phyloP scores from a whole-genome alignment of 805 yeast species.

The Zygotorulaspora danielsina region DNA sequence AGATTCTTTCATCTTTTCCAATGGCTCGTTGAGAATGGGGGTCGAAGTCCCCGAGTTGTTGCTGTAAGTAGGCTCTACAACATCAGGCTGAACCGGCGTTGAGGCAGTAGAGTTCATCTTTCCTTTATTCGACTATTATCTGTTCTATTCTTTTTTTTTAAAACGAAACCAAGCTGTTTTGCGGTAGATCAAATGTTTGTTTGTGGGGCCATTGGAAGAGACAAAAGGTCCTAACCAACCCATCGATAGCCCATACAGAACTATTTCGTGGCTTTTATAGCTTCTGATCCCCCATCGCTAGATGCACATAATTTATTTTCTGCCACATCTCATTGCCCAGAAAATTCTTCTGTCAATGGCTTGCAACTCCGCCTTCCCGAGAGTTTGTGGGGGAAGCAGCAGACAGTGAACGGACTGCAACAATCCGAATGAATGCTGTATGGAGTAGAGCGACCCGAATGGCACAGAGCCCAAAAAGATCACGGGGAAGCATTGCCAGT shows the following conservation, averaged over 20 bases:
- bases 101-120: slow-evolving; percentile 1
- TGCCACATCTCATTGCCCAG: too few relatives aligned
- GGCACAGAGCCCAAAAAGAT: not conserved
- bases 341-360: too few relatives aligned
- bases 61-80: not conserved
- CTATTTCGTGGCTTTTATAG: not conserved
- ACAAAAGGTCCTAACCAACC: not conserved
- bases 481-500: not conserved
- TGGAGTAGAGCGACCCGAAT: not conserved
- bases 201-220: not conserved
- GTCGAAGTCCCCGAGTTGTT: not conserved
- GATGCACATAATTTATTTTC: too few relatives aligned
- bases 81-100: slow-evolving; percentile 2
- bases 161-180: not conserved
- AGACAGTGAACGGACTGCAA: not conserved
- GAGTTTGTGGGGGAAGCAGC: too few relatives aligned
- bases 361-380: too few relatives aligned
- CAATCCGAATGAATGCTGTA: not conserved
- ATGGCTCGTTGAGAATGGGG: not conserved
- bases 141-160: too few relatives aligned
- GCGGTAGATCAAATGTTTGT: not conserved
- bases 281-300: too few relatives aligned
- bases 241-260: not conserved
- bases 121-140: too few relatives aligned
- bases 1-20: not conserved